These are phyloP conservation scores for Blattamonas nauphoetae DNA, from an alignment of 78 protist species.

Conservation along the genomic window DNA sequence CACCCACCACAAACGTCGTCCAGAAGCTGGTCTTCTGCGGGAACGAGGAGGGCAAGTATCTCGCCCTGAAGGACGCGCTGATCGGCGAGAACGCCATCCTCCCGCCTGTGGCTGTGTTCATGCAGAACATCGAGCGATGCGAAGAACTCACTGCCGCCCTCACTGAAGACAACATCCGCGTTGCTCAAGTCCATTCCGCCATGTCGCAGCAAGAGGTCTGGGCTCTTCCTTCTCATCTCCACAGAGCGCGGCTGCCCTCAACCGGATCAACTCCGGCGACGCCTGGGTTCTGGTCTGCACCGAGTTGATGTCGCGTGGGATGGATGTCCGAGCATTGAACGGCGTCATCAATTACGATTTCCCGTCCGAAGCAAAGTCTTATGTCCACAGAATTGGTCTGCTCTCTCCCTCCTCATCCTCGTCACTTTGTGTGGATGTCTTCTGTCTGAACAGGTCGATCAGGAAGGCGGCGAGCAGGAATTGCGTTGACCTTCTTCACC, in stretches of 20 bases:
- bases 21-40: conserved; percentile 75
- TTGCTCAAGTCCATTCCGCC: conserved; percentile 13
- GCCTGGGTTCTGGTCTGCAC: conserved; percentile 82
- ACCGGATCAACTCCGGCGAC: conserved; percentile 63
- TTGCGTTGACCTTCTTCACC: conserved; percentile 76
- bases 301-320: conserved; percentile 88
- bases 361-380: conserved; percentile 50
- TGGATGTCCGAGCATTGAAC: conserved; percentile 80
- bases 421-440: background rate
- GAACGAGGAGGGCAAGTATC: conserved; percentile 74
- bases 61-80: conserved; percentile 69
- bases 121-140: conserved; percentile 79
- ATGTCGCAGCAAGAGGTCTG: background rate
- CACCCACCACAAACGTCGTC: background rate
- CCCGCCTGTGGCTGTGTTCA: conserved; percentile 86
- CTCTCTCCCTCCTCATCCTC: background rate
- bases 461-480: conserved; percentile 69
- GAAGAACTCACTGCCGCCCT: conserved; percentile 65
- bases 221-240: background rate
- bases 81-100: conserved; percentile 25
- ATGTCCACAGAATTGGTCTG: conserved; percentile 50
- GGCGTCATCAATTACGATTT: conserved; percentile 85
- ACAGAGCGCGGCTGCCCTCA: conserved; percentile 58
- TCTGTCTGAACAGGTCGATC: conserved; percentile 62
- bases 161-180: conserved; percentile 49